A percentile compares a stretch with the other conserved stretches of the same genome.
Conservation (phyloP, 1,284 basidiomycete species). For the Irpex sp. region DNA sequence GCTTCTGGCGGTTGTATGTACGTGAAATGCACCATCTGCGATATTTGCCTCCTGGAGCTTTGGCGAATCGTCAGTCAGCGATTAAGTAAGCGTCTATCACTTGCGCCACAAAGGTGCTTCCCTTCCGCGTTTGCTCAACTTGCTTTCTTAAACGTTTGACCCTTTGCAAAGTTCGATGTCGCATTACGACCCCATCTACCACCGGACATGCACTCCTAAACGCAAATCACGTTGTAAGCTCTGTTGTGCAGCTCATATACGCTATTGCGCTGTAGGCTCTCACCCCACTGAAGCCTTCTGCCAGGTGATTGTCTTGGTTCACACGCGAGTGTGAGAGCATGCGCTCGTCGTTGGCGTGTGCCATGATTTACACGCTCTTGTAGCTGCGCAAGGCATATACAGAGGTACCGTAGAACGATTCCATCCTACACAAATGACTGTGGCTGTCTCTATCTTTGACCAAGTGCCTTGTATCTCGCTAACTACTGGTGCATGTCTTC, state of each 20-base stretch:
- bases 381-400: not conserved
- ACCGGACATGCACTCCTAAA: too few species aligned
- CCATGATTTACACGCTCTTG: not conserved
- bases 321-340: not conserved
- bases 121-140: not conserved
- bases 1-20: not conserved
- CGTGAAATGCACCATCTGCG: not conserved
- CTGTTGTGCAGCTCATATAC: too few species aligned
- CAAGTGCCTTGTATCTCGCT: not conserved
- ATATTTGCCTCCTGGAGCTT: not conserved
- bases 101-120: not conserved
- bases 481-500: not conserved
- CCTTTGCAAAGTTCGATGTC: not conserved
- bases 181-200: too few species aligned
- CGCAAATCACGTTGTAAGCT: too few species aligned
- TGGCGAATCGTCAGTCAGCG: not conserved
- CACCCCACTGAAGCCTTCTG: not conserved
- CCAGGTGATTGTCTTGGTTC: not conserved
- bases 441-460: not conserved
- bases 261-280: too few species aligned
- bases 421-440: not conserved
- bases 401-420: not conserved
- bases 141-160: not conserved
- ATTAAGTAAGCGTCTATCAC: not conserved
- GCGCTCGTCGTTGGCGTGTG: not conserved